phyloP scores from a whole-genome alignment of 1,139 yeast species.

The Zygoascus hellenicus region DNA sequence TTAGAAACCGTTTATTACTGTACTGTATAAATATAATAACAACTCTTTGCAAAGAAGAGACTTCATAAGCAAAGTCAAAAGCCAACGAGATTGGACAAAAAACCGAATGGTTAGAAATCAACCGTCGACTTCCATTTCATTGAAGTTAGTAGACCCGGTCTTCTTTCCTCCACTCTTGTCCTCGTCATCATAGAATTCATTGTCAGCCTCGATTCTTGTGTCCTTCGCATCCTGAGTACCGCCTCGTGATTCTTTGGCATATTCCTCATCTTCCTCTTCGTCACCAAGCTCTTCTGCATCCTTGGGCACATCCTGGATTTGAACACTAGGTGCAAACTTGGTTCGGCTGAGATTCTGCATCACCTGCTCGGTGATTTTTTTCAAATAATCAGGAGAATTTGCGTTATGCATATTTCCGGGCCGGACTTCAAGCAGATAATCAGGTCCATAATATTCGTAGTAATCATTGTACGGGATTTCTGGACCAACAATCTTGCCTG shows the following conservation, averaged over 20 bases:
- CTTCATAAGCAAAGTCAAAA: background rate
- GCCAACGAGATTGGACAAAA: constrained; percentile 3
- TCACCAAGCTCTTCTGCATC: constrained; percentile 71
- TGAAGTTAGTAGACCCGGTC: constrained; percentile 17
- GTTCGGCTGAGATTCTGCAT: constrained; percentile 77
- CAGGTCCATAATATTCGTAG: constrained; percentile 96
- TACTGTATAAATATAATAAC: constrained; percentile 6
- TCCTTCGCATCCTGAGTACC: constrained; percentile 86
- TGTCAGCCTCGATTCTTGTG: constrained; percentile 42
- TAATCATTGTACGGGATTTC: constrained; percentile 95
- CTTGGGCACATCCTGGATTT: constrained; percentile 81
- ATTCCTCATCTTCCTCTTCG: constrained; percentile 59
- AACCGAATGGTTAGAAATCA: background rate
- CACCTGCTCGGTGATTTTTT: constrained; percentile 75
- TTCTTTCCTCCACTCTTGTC: constrained; percentile 30
- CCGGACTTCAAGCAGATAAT: constrained; percentile 74
- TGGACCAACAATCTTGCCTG: constrained; percentile 67
- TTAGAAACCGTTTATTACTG: background rate
- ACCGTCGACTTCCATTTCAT: constrained; percentile 21
- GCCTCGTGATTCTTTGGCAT: constrained; percentile 84
- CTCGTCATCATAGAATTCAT: constrained; percentile 38
- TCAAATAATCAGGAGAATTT: constrained; percentile 86
- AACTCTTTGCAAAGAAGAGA: background rate
- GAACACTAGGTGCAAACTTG: constrained; percentile 93
- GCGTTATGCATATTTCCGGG: constrained; percentile 97